Conservation (phyloP, 2,329 filamentous ascomycete genomes). For the Sporothrix brunneoviolacea region DNA sequence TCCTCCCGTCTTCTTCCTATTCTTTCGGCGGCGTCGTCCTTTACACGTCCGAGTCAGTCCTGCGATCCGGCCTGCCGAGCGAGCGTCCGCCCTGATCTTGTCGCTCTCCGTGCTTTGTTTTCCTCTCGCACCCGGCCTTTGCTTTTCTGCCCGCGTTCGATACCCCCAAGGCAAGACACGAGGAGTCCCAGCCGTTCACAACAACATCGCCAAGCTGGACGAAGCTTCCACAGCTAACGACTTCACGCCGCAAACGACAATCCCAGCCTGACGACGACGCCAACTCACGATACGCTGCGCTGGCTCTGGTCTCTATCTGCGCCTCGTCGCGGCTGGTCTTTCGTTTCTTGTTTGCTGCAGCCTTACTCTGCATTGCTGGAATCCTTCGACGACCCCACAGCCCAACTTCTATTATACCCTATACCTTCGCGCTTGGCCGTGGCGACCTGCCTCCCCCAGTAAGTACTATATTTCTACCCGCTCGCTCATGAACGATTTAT, state of each 20-base stretch:
- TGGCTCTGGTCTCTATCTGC: no score
- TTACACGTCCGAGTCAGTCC: background rate
- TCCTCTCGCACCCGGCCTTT: background rate
- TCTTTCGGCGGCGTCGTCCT: background rate
- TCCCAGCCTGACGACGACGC: no score
- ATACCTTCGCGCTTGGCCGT: background rate
- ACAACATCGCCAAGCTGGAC: background rate
- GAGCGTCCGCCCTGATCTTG: background rate
- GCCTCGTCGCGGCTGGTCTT: no score
- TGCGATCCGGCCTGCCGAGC: background rate
- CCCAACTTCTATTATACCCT: background rate
- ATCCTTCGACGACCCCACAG: background rate
- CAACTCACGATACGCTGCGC: no score
- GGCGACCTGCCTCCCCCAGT: background rate
- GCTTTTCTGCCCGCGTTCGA: background rate
- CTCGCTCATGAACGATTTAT: background rate
- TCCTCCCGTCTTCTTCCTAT: background rate
- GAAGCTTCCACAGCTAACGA: slow-evolving; percentile 3
- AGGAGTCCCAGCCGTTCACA: background rate
- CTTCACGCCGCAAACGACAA: background rate
- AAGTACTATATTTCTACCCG: slow-evolving; percentile 3
- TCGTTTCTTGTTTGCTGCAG: no score
- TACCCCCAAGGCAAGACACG: slow-evolving; percentile 2
- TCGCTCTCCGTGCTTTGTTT: background rate
- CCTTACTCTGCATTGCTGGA: no score